Base-by-base conservation (phyloP, 2,329 filamentous ascomycete genomes). In the Pseudogymnoascus pannorum region DNA sequence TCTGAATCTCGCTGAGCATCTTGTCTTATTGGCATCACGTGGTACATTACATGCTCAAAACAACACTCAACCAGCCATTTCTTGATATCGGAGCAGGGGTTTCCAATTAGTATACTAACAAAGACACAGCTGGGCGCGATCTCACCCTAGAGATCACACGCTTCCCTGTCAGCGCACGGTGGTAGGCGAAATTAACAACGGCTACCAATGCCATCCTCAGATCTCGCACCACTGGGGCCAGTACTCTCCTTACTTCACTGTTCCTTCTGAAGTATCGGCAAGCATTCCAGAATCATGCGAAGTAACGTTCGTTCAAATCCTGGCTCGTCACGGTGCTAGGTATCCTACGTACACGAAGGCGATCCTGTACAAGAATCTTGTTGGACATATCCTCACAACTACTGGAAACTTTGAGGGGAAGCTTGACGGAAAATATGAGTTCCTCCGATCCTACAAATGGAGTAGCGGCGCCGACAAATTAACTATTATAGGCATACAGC, bases 311-410 rank as follows among this genome's bases (percentile, higher is more conserved):
- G 92, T 82, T 1, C 88, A 92, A 69, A 78, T 92, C 22, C 81
- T 97, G 57, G 92, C 91, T 20, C 86, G 92, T 2, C 92, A 97
- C 72, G 92, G 92, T 57, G 89, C 90, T 36, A 84, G 92, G 59
- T 88, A 91, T 71, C 92, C 92, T 1, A 96, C 92, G 0, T 69
- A 76, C 9, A 77, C 77, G 66, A 95, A 92, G 76, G 83, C 86
- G 0, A 71, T 72, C 9, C 70, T 73, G 5, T 96, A 96, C 75
- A 80, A 78, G 38, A 73, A 76, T 4, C 79, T 89, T 7, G 78
- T 96, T 60, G 72, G 79, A 26, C 82, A 81, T 57, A 87, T 97
- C 64, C 85, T 92, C 63, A 72, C 72, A 48, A 72, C 68, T 36
- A 78, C 78, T 8, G 80, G 78, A 1, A 71, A 29, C 14, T 8